A percentile compares a stretch with the other conserved stretches of the same genome.
Evolutionary conservation across 2,329 filamentous ascomycete genomes (phyloP).

Genomic region (Microsporum ferrugineum): DNA sequence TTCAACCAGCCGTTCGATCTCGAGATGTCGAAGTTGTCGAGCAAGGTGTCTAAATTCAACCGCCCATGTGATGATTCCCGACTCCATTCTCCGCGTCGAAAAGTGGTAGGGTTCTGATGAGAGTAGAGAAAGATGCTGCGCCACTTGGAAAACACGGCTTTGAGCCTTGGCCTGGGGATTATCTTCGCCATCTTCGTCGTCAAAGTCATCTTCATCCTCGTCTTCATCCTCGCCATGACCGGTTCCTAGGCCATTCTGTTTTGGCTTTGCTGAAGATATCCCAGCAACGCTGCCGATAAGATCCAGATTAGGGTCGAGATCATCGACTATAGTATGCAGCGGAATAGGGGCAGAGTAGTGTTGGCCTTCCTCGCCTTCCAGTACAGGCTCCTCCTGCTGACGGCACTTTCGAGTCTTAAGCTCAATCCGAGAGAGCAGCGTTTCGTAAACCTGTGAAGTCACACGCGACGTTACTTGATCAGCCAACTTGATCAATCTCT

Average conservation of each 20-base stretch:
- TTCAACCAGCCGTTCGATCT: slow-evolving; percentile 72
- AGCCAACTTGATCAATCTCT: slow-evolving; percentile 61
- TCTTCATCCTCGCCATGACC: slow-evolving; percentile 34
- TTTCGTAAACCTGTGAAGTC: slow-evolving; percentile 67
- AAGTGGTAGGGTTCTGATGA: slow-evolving; percentile 32
- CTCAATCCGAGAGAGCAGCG: slow-evolving; percentile 60
- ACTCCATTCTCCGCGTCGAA: slow-evolving; percentile 24
- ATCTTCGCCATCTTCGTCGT: slow-evolving; percentile 46
- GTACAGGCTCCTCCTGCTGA: slow-evolving; percentile 26
- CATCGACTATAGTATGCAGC: slow-evolving; percentile 25
- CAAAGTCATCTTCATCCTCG: slow-evolving; percentile 26
- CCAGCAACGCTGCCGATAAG: slow-evolving; percentile 28
- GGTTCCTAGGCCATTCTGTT: slow-evolving; percentile 15
- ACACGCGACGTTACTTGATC: slow-evolving; percentile 58
- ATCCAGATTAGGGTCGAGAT: slow-evolving; percentile 29
- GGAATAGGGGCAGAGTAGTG: slow-evolving; percentile 28
- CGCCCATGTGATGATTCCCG: slow-evolving; percentile 62
- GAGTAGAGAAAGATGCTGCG: slow-evolving; percentile 40
- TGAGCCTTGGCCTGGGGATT: not conserved
- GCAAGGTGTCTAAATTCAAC: slow-evolving; percentile 70
- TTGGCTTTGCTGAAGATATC: slow-evolving; percentile 21
- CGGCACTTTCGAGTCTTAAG: slow-evolving; percentile 57
- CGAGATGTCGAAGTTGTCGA: slow-evolving; percentile 57
- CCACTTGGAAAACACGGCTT: slow-evolving; percentile 26
- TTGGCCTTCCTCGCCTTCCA: slow-evolving; percentile 33